phyloP scores from a whole-genome alignment of 2,329 filamentous ascomycete genomes.

The Trichophyton benhamiae region DNA sequence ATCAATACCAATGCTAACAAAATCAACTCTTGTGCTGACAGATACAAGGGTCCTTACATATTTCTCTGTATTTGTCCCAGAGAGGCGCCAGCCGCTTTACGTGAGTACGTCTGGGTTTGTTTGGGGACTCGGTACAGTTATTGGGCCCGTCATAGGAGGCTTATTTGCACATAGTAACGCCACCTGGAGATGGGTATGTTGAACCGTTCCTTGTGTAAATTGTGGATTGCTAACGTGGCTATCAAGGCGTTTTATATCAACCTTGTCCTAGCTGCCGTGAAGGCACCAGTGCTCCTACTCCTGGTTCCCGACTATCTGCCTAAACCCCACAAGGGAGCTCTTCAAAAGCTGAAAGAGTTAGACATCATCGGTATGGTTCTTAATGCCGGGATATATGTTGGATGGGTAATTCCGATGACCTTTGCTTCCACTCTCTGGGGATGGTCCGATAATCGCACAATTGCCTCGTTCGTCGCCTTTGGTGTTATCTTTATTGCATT shows the following conservation, averaged over 20 bases:
- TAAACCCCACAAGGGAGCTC: conserved; percentile 5
- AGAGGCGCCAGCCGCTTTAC: conserved; percentile 12
- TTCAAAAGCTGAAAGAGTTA: conserved; percentile 21
- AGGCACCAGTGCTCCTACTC: conserved; percentile 4
- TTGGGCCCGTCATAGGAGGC: conserved; percentile 8
- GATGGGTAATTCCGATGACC: conserved; percentile 37
- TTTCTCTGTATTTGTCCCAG: conserved; percentile 22
- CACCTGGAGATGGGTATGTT: conserved; percentile 6
- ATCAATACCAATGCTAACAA: conserved; percentile 23
- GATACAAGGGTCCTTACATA: conserved; percentile 34
- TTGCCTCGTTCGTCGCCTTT: conserved; percentile 38
- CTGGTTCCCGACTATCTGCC: conserved; percentile 1
- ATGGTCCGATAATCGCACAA: conserved; percentile 36
- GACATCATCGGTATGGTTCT: conserved; percentile 37
- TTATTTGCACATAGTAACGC: conserved; percentile 5
- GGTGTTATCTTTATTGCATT: conserved; percentile 36
- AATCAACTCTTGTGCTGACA: conserved; percentile 18
- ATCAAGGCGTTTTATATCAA: conserved; percentile 8
- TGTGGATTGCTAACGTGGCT: background rate
- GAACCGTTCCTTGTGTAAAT: background rate
- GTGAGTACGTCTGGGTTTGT: conserved; percentile 5
- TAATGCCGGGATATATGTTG: conserved; percentile 28
- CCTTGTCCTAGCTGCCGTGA: conserved; percentile 1
- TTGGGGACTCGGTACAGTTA: conserved; percentile 7
- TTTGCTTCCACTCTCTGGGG: conserved; percentile 39